A percentile compares a stretch with the other conserved stretches of the same genome.
Evolutionary conservation across 306 rosid species (phyloP).

Genomic region (Pachyrhizus erosus): DNA sequence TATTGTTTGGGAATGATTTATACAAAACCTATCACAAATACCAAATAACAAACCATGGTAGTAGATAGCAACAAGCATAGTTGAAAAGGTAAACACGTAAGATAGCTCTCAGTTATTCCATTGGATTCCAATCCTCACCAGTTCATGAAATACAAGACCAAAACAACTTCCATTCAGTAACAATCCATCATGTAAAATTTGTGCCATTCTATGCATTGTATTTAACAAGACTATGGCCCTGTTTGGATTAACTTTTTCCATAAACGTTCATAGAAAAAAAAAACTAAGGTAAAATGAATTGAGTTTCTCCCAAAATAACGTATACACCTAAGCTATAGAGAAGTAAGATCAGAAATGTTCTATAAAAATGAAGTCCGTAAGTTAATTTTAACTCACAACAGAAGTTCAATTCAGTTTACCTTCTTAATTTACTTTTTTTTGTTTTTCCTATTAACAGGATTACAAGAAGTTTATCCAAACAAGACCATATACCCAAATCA

Average conservation of each 20-base stretch:
- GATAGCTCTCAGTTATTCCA: neutral
- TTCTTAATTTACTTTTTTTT: neutral
- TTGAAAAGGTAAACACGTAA: neutral
- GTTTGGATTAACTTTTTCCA: neutral
- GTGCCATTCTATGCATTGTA: too few species aligned
- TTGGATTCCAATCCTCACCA: neutral
- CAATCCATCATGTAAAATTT: neutral
- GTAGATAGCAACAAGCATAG: neutral
- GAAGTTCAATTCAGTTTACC: neutral
- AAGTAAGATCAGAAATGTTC: neutral
- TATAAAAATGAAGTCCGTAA: neutral
- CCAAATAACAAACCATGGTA: conserved; percentile 1
- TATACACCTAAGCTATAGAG: neutral
- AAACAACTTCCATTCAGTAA: neutral
- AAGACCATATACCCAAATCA: neutral
- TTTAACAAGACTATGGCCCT: too few species aligned
- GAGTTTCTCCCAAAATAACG: neutral
- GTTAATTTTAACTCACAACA: neutral
- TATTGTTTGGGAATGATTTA: neutral
- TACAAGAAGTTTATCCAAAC: neutral
- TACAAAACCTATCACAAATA: too few species aligned
- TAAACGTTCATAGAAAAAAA: neutral
- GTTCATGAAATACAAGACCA: neutral
- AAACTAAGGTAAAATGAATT: neutral
- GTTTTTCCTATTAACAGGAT: neutral